Conservation (phyloP, 2,329 filamentous ascomycete species). For the Plectosphaerella cucumerina region DNA sequence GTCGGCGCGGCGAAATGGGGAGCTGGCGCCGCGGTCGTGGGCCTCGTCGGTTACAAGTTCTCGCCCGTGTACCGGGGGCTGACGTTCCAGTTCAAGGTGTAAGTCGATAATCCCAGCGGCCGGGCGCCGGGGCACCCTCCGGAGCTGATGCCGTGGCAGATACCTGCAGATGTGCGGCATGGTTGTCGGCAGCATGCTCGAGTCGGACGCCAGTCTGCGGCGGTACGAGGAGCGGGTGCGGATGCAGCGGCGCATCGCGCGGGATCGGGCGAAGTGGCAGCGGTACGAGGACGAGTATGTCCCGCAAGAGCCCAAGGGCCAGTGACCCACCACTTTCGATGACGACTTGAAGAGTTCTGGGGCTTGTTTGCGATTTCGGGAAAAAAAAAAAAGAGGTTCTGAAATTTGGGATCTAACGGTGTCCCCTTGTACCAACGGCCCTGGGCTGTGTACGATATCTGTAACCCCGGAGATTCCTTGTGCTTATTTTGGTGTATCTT, state of each 20-base stretch:
- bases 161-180: slow-evolving; percentile 84
- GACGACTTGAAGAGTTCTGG: background rate
- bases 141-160: slow-evolving; percentile 33
- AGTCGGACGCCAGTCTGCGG: slow-evolving; percentile 66
- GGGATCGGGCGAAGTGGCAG: slow-evolving; percentile 66
- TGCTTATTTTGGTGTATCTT: background rate
- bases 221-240: slow-evolving; percentile 63
- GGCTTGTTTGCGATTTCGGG: background rate
- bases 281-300: slow-evolving; percentile 59
- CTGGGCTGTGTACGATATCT: background rate
- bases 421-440: background rate
- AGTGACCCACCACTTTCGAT: background rate
- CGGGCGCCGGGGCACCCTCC: background rate
- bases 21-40: slow-evolving; percentile 57
- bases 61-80: slow-evolving; percentile 70
- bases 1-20: slow-evolving; percentile 71
- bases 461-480: background rate
- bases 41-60: slow-evolving; percentile 56
- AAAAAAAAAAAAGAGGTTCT: background rate
- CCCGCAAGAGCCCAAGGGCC: slow-evolving; percentile 40
- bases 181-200: slow-evolving; percentile 73
- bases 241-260: slow-evolving; percentile 57
- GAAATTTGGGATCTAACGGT: background rate
- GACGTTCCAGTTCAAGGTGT: slow-evolving; percentile 77
- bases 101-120: slow-evolving; percentile 27